A percentile compares a stretch with the other conserved stretches of the same genome.
Evolutionary conservation across 805 yeast species (phyloP).

Genomic region (Hanseniaspora valbyensis): DNA sequence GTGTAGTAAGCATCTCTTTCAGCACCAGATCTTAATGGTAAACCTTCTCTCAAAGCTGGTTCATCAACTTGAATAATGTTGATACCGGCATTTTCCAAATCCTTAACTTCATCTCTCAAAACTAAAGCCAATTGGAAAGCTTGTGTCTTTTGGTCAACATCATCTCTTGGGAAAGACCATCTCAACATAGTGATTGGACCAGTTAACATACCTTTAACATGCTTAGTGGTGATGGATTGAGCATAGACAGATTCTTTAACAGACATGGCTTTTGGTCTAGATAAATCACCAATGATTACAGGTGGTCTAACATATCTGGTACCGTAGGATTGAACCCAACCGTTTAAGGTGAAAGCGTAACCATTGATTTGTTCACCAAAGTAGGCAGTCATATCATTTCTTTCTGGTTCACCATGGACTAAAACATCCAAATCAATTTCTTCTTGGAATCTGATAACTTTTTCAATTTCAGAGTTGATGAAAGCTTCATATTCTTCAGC

Average conservation of each 20-base stretch:
- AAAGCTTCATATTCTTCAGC: conserved; percentile 91
- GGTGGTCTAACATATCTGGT: conserved; percentile 99
- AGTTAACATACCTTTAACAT: conserved; percentile 99
- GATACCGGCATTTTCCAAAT: conserved; percentile 96
- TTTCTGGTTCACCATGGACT: conserved; percentile 99
- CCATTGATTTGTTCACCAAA: conserved; percentile 98
- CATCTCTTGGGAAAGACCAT: conserved; percentile 99
- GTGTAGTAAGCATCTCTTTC: conserved; percentile 92
- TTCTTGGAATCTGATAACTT: conserved; percentile 97
- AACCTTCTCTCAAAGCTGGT: conserved; percentile 99
- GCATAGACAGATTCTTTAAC: conserved; percentile 99
- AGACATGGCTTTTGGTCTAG: conserved; percentile 97
- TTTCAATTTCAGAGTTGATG: conserved; percentile 93
- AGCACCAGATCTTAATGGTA: conserved; percentile 94
- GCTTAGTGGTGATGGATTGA: conserved; percentile 87
- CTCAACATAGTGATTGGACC: conserved; percentile 99
- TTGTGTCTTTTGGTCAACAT: conserved; percentile 83
- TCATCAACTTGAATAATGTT: conserved; percentile 98
- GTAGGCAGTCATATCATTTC: conserved; percentile 99
- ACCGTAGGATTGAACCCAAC: conserved; percentile 99
- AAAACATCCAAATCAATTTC: conserved; percentile 95
- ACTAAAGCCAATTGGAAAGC: conserved; percentile 95
- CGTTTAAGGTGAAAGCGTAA: conserved; percentile 95
- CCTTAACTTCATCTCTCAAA: conserved; percentile 95
- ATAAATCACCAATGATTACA: conserved; percentile 95